These are phyloP conservation scores for Fraxinus sp. DNA, from an alignment of 305 asterid species.

Conservation along the genomic window DNA sequence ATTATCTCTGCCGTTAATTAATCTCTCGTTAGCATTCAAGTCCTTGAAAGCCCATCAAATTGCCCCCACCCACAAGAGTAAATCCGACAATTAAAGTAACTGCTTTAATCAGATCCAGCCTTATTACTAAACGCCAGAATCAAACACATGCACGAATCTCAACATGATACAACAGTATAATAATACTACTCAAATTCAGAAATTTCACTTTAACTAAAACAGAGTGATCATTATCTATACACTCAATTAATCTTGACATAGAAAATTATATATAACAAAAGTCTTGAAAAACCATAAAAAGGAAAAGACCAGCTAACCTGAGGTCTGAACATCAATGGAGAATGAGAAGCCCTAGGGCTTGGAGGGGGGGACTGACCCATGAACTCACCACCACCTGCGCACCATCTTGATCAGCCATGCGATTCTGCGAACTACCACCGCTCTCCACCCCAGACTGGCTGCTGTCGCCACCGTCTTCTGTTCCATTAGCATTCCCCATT, in stretches of 20 bases:
- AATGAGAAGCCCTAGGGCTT: conserved; percentile 87
- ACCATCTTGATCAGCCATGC: conserved; percentile 32
- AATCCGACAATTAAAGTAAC: too few relatives aligned
- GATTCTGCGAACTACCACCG: conserved; percentile 28
- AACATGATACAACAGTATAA: background rate
- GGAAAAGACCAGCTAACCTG: conserved; percentile 56
- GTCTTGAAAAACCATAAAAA: background rate
- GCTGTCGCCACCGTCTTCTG: conserved; percentile 48
- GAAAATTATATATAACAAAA: background rate
- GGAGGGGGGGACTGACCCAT: conserved; percentile 90
- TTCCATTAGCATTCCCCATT: conserved; percentile 85
- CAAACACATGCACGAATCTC: background rate
- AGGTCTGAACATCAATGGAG: conserved; percentile 87
- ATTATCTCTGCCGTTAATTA: background rate
- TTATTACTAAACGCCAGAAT: background rate
- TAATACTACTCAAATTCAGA: conserved; percentile 5
- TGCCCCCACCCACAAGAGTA: too few relatives aligned
- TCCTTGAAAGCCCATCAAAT: background rate
- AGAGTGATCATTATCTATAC: background rate
- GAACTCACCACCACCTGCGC: conserved; percentile 38
- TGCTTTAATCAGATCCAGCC: conserved; percentile 23
- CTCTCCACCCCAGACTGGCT: conserved; percentile 44
- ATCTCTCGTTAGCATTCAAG: background rate
- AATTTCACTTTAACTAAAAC: background rate
- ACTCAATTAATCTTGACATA: background rate